Conservation (phyloP, 495 filamentous ascomycete species). For the Aspergillus asperescens region DNA sequence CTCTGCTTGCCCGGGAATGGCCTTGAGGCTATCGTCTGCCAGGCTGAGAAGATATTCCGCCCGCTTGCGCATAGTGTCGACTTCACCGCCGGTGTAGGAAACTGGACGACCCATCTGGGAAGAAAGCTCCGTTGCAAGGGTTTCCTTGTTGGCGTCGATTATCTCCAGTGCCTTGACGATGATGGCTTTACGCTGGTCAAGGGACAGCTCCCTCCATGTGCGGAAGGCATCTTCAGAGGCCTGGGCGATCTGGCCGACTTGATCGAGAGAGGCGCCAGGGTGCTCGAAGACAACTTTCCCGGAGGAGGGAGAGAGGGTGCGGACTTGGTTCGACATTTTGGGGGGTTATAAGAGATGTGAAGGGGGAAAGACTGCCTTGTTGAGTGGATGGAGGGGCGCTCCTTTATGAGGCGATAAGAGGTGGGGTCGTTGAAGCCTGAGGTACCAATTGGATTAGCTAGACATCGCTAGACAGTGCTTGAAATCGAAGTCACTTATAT, state of each 20-base stretch:
- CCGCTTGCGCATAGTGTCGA: conserved; percentile 75
- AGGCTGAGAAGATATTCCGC: conserved; percentile 81
- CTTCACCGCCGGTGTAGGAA: conserved; percentile 74
- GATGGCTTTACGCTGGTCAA: conserved; percentile 69
- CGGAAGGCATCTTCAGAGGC: conserved; percentile 67
- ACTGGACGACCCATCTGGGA: conserved; percentile 95
- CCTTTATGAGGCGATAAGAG: conserved; percentile 38
- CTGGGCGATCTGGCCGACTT: conserved; percentile 60
- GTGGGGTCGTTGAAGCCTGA: conserved; percentile 5
- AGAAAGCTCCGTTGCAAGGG: conserved; percentile 73
- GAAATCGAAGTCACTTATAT: background rate
- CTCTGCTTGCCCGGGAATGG: conserved; percentile 72
- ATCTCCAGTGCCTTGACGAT: conserved; percentile 70
- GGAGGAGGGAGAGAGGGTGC: conserved; percentile 83
- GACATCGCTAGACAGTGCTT: background rate
- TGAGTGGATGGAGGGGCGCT: background rate
- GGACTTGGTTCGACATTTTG: conserved; percentile 77
- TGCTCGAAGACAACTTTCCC: conserved; percentile 77
- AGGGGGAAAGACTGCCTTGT: background rate
- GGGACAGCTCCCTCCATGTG: conserved; percentile 56
- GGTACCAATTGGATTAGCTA: background rate
- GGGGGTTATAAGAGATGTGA: background rate
- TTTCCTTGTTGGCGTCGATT: conserved; percentile 64
- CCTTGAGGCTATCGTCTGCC: conserved; percentile 57
- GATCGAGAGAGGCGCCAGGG: conserved; percentile 61